Evolutionary conservation across 495 filamentous ascomycete species (phyloP).

Genomic region (Talaromyces thailandensis): DNA sequence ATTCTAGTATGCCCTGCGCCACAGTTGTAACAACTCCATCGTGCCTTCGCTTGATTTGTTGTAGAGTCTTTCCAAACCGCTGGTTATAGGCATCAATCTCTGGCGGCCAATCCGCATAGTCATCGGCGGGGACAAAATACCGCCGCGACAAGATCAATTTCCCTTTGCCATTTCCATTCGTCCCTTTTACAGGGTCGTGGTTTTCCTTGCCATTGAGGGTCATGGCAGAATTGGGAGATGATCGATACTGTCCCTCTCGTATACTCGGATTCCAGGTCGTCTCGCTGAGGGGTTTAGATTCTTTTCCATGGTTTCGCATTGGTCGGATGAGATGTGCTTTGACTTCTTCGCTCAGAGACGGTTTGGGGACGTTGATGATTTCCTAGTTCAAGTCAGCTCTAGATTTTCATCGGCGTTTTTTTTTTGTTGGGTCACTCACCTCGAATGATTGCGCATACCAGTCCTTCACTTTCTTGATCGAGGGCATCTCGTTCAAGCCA

Average conservation of each 20-base stretch:
- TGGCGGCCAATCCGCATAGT: constrained; percentile 83
- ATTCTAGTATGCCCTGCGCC: constrained; percentile 94
- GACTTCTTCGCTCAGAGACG: constrained; percentile 66
- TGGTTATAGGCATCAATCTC: constrained; percentile 92
- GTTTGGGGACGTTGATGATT: constrained; percentile 76
- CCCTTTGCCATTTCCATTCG: constrained; percentile 36
- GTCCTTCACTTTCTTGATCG: constrained; percentile 86
- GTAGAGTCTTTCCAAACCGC: constrained; percentile 72
- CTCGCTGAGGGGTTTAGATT: constrained; percentile 63
- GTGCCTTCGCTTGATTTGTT: constrained; percentile 90
- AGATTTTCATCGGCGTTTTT: no score
- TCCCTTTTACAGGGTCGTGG: constrained; percentile 6
- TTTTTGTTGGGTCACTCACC: constrained; percentile 38
- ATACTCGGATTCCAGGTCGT: constrained; percentile 86
- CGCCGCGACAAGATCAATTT: constrained; percentile 43
- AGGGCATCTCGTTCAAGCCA: constrained; percentile 96
- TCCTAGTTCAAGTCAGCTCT: constrained; percentile 48
- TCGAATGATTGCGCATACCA: constrained; percentile 99
- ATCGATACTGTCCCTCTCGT: constrained; percentile 76
- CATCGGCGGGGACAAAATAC: constrained; percentile 89
- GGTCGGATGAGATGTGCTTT: constrained; percentile 70
- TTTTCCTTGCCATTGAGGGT: constrained; percentile 45
- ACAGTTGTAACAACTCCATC: constrained; percentile 93
- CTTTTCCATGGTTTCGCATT: constrained; percentile 48
- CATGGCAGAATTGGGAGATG: constrained; percentile 38